A percentile compares a stretch with the other conserved stretches of the same genome.
These are phyloP conservation scores for Yarrowia deformans DNA, from an alignment of 805 yeast genomes.

Conservation along the genomic window DNA sequence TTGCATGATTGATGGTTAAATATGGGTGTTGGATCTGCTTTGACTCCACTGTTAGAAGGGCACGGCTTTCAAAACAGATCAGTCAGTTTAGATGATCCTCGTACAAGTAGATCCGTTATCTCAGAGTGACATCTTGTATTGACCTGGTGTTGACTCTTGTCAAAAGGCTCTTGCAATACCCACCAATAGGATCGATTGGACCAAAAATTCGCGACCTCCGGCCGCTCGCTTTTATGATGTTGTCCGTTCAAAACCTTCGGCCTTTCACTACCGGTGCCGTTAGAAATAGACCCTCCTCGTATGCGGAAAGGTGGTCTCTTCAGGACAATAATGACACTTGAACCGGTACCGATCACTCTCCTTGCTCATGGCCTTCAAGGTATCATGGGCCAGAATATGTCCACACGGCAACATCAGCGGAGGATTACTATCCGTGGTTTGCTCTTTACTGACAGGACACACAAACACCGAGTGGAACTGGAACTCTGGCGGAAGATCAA, in stretches of 20 bases:
- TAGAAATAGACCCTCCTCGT: conserved; percentile 57
- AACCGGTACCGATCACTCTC: conserved; percentile 56
- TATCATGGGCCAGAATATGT: conserved; percentile 66
- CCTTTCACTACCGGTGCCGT: neutral
- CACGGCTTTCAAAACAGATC: too few relatives aligned
- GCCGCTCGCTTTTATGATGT: neutral
- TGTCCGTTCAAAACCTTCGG: neutral
- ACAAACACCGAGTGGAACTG: conserved; percentile 72
- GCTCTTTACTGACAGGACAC: conserved; percentile 75
- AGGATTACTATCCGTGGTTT: conserved; percentile 65
- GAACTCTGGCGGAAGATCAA: conserved; percentile 60
- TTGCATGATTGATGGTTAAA: too few relatives aligned
- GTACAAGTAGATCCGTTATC: too few relatives aligned
- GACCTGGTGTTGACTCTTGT: too few relatives aligned
- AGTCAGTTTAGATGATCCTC: too few relatives aligned
- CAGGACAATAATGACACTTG: conserved; percentile 79
- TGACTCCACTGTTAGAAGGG: too few relatives aligned
- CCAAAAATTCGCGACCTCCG: neutral
- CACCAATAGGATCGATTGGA: too few relatives aligned
- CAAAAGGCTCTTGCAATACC: too few relatives aligned
- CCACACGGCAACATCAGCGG: conserved; percentile 69
- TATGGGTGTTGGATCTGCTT: too few relatives aligned
- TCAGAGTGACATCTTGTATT: too few relatives aligned
- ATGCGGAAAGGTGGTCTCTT: conserved; percentile 54
- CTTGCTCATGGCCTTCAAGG: conserved; percentile 57